Evolutionary conservation across 2,329 filamentous ascomycete genomes (phyloP).

Genomic region (Pyrenochaeta sp.): DNA sequence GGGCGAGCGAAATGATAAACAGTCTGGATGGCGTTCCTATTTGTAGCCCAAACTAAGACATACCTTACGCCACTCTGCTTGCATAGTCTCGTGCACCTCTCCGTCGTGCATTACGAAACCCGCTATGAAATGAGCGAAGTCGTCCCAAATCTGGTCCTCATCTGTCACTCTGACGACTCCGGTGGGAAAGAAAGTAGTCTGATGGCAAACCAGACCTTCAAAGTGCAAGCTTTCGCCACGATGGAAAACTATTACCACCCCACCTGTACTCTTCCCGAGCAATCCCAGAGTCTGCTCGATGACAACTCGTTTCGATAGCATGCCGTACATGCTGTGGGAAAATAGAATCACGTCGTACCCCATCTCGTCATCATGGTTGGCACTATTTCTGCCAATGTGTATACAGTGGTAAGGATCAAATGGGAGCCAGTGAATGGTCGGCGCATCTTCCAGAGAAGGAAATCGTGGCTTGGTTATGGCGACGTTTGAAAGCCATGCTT

Average conservation of each 20-base stretch:
- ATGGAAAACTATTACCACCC: conserved; percentile 64
- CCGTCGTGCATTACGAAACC: conserved; percentile 52
- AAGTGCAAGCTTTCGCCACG: conserved; percentile 56
- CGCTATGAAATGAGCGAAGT: conserved; percentile 62
- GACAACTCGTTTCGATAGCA: conserved; percentile 57
- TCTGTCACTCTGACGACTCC: conserved; percentile 56
- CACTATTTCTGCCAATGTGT: conserved; percentile 21
- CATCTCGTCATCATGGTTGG: conserved; percentile 28
- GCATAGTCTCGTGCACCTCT: conserved; percentile 41
- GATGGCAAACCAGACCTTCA: conserved; percentile 58
- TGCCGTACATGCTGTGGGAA: conserved; percentile 70
- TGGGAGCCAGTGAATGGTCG: conserved; percentile 49
- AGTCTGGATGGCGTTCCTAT: conserved; percentile 44
- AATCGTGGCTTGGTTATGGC: conserved; percentile 43
- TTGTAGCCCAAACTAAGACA: conserved; percentile 58
- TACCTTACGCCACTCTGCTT: conserved; percentile 57
- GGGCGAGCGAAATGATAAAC: conserved; percentile 59
- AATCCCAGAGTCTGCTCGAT: conserved; percentile 58
- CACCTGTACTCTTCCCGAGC: conserved; percentile 53
- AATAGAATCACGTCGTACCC: conserved; percentile 66
- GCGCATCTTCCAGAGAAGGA: conserved; percentile 49
- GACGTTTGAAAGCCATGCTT: conserved; percentile 50
- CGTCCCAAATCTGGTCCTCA: conserved; percentile 55
- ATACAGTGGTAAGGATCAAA: conserved; percentile 49
- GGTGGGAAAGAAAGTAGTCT: conserved; percentile 56